phyloP scores from a whole-genome alignment of 495 filamentous ascomycete genomes.

The Neurospora sublineolata region DNA sequence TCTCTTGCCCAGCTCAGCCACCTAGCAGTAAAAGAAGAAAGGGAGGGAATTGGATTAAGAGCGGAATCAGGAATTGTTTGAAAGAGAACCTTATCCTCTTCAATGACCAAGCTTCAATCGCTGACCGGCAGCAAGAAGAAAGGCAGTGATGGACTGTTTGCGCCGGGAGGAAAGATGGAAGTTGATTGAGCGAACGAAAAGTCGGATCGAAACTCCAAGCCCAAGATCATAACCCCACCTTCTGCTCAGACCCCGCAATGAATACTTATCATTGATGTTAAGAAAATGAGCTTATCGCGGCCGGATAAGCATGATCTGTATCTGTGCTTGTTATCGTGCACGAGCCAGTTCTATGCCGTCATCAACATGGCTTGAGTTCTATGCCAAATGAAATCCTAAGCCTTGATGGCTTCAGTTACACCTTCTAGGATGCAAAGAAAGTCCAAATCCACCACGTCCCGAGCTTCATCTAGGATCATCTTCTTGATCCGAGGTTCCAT shows the following conservation, averaged over 20 bases:
- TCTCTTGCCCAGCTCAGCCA: neutral
- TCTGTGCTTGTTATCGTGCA: neutral
- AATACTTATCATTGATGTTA: neutral
- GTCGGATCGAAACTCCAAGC: neutral
- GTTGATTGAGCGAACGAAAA: neutral
- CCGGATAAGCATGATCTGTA: neutral
- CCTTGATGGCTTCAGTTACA: neutral
- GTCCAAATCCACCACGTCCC: neutral
- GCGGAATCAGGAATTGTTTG: neutral
- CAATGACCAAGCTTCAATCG: neutral
- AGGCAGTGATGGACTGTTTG: neutral
- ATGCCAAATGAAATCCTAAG: neutral
- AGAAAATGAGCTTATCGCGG: neutral
- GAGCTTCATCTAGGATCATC: neutral
- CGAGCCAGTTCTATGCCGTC: neutral
- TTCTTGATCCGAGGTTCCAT: neutral
- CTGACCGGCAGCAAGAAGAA: neutral
- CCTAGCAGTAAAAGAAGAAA: neutral
- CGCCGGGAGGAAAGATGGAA: neutral
- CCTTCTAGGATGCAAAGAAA: neutral
- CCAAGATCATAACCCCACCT: neutral
- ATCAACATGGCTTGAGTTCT: neutral
- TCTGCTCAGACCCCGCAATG: neutral
- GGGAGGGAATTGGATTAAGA: neutral
- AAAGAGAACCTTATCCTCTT: neutral